Evolutionary conservation across 768 basidiomycete species (phyloP).

Genomic region (Boletus reticuloceps): DNA sequence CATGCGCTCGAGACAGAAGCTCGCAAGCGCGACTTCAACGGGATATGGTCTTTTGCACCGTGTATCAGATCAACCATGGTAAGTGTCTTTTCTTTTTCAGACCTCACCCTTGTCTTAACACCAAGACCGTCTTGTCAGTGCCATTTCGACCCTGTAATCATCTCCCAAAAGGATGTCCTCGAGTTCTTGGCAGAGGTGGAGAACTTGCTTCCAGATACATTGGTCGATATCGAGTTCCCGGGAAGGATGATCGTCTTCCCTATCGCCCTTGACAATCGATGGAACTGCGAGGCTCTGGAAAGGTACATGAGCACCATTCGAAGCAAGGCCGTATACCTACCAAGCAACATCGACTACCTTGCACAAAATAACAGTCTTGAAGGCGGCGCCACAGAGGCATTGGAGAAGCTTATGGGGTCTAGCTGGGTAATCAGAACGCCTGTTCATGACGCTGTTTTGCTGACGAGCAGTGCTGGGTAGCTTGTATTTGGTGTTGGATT

Average conservation of each 20-base stretch:
- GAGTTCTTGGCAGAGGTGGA: conserved; percentile 39
- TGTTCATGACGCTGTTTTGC: neutral
- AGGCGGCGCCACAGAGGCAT: conserved; percentile 40
- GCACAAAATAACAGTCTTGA: conserved; percentile 58
- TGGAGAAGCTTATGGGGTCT: conserved; percentile 45
- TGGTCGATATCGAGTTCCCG: conserved; percentile 42
- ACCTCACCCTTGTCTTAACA: no score
- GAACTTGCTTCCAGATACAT: conserved; percentile 37
- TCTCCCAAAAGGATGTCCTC: conserved; percentile 46
- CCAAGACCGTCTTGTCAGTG: conserved; percentile 31
- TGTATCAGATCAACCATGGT: conserved; percentile 64
- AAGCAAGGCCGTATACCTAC: conserved; percentile 61
- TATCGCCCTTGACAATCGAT: conserved; percentile 58
- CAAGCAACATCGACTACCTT: conserved; percentile 66
- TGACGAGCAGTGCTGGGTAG: conserved; percentile 31
- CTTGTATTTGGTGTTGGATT: conserved; percentile 63
- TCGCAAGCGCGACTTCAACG: conserved; percentile 28
- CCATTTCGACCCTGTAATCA: conserved; percentile 44
- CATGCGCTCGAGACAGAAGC: conserved; percentile 52
- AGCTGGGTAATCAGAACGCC: conserved; percentile 42
- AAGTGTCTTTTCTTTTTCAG: conserved; percentile 3
- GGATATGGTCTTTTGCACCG: conserved; percentile 43
- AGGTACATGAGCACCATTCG: conserved; percentile 57
- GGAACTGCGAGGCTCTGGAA: conserved; percentile 52
- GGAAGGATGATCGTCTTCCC: conserved; percentile 59